Base-by-base conservation (phyloP, 768 basidiomycete genomes). In the Infundibulicybe gibba region DNA sequence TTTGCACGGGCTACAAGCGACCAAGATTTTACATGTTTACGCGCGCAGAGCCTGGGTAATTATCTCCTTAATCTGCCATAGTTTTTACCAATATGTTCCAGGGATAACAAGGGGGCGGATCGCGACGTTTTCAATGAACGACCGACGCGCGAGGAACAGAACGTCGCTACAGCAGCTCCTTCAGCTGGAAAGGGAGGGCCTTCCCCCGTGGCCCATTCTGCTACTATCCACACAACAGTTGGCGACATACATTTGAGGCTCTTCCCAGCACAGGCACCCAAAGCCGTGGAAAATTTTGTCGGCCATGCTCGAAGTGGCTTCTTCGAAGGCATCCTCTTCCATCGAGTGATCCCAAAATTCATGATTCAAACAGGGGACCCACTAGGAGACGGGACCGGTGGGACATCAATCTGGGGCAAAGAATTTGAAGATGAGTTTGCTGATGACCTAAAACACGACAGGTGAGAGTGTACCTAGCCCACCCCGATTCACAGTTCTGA, bases 341-440 rank as follows among this genome's bases (percentile, higher is more conserved):
- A 99, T 64, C 88, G 97, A 48, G 90, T 98, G 53, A 99, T 99
- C 61, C 80, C 91, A 50, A 98, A 99, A 68, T 99, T 99, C 61
- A 95, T 95, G 94, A 88, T 97, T 47, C 94, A 97, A 73, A 95
- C 93, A 3, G 93, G 93, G 30, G 93, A 95, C 58, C 94, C 94
- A 2, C 69, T 94, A n/a, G 93, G 90, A 16, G 91, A 97, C 66
- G 94, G 93, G 5, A 94, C 93, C 1, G 93, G 93, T 13, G 94
- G 94, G 12, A 82, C 76, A 42, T 91, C 88, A 11, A 90, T 95
- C 49, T 97, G 94, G 92, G 92, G 84, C 2, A 65, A 71, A 45
- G 89, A 93, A 37, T 94, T 95, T 55, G 93, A 93, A 60, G 92
- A 97, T 60, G 95, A 98, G 67, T 93, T 98, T 58, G 77, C 85